phyloP scores from a whole-genome alignment of 1,139 yeast genomes.

The Suhomyces taliae region DNA sequence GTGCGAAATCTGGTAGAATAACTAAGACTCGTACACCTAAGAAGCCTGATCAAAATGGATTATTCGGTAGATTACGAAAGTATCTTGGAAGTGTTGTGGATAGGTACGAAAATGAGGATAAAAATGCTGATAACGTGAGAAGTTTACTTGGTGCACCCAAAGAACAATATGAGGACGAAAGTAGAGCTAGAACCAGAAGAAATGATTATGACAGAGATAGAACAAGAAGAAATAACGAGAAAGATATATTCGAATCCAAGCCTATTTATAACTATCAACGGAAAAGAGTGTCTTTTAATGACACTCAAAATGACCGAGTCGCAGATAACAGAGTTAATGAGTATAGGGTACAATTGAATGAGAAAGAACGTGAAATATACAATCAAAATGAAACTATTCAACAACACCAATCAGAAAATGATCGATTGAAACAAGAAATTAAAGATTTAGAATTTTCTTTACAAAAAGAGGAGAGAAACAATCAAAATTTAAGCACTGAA shows the following conservation, averaged over 20 bases:
- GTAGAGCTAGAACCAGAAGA: background rate
- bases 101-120: constrained; percentile 10
- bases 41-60: background rate
- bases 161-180: background rate
- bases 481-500: background rate
- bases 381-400: background rate
- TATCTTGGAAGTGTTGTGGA: constrained; percentile 12
- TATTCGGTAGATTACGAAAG: constrained; percentile 10
- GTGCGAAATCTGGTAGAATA: background rate
- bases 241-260: background rate
- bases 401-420: background rate
- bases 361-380: background rate
- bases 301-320: background rate
- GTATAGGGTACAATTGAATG: constrained; percentile 2
- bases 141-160: background rate
- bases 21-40: background rate
- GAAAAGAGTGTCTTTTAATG: constrained; percentile 1
- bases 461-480: background rate
- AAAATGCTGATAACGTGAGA: constrained; percentile 10
- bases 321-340: background rate
- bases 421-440: background rate
- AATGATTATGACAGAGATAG: background rate
- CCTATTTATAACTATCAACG: background rate
- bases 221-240: background rate
- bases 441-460: background rate